Evolutionary conservation across 129 eudicot genomes (phyloP).

Genomic region (Oenanthe sinensis): DNA sequence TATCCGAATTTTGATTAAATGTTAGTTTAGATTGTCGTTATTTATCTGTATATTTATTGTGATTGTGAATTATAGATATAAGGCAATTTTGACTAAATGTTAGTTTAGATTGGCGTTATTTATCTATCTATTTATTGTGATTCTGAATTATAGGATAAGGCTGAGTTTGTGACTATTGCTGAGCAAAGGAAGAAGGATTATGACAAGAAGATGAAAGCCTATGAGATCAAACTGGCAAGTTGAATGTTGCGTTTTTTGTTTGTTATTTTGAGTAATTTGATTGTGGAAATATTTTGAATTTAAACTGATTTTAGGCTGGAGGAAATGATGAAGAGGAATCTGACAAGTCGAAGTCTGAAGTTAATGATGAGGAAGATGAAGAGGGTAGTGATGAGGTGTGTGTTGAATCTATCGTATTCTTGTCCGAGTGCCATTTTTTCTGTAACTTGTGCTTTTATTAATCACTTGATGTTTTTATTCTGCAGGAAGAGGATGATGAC

Average conservation of each 20-base stretch:
- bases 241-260: not conserved
- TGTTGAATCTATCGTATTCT: not conserved
- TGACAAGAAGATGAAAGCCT: conserved; percentile 37
- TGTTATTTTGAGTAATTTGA: not conserved
- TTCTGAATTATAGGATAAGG: conserved; percentile 51
- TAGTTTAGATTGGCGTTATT: not conserved
- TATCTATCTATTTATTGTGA: no score
- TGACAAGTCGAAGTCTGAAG: conserved; percentile 79
- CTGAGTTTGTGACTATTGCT: conserved; percentile 50
- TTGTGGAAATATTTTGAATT: not conserved
- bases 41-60: not conserved
- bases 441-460: not conserved
- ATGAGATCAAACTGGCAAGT: conserved; percentile 50
- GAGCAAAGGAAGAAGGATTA: conserved; percentile 69
- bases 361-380: conserved; percentile 37
- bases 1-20: not conserved
- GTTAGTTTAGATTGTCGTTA: not conserved
- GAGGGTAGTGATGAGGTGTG: conserved; percentile 16
- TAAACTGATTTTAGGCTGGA: not conserved
- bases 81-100: conserved; percentile 19
- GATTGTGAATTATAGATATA: conserved; percentile 38
- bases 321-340: conserved; percentile 40
- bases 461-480: not conserved
- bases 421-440: not conserved
- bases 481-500: not conserved